Evolutionary conservation across 352 stramenopile genomes (phyloP), one percentile per base, ranked within the genome.

Genomic region (Phytophthora idaei): DNA sequence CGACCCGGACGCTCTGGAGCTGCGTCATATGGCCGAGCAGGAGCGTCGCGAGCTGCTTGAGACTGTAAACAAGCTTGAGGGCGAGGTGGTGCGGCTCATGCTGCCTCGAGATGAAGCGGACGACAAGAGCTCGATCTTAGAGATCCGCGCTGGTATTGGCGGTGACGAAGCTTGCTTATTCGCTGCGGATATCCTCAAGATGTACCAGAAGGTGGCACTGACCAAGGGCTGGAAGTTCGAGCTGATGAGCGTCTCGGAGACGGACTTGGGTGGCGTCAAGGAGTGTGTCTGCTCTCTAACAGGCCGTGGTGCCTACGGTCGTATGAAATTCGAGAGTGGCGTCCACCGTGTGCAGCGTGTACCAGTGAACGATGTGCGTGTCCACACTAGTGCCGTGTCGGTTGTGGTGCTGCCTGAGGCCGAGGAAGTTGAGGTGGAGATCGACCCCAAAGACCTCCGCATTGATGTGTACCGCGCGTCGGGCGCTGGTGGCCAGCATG

Each of bases 321-420:
- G 97, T 74, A 90, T 99, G 62, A 99, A 99, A 72, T 99, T 97
- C 76, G 97, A 99, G 73, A 98, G 92, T 34, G 97, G 97, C 48
- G 97, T 99, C 5, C 98, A 99, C 78, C 90, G 97, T 51, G 97
- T 99, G 14, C 97, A 99, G 76, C 89, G 98, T 29, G 97, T 99
- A 42, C 97, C 98, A 2, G 84, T 97, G 32, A 99, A 98, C 65
- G 95, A 99, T 73, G 88, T 92, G 32, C 90, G 97, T 12, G 94
- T 99, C 6, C 98, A 99, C 81, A 99, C 98, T 11, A 98, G 92
- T 60, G 98, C 97, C 11, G 94, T 98, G 14, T 98, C 97, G n/a
- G 96, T 99, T 25, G 96, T 98, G 25, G 93, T 99, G 59, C 91
- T 99, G 71, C 96, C 97, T 12, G 83, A 97, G 56, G 76, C 92